Base-by-base conservation (phyloP, 2,329 filamentous ascomycete species). In the Aspergillus pseudoviridinutans region DNA sequence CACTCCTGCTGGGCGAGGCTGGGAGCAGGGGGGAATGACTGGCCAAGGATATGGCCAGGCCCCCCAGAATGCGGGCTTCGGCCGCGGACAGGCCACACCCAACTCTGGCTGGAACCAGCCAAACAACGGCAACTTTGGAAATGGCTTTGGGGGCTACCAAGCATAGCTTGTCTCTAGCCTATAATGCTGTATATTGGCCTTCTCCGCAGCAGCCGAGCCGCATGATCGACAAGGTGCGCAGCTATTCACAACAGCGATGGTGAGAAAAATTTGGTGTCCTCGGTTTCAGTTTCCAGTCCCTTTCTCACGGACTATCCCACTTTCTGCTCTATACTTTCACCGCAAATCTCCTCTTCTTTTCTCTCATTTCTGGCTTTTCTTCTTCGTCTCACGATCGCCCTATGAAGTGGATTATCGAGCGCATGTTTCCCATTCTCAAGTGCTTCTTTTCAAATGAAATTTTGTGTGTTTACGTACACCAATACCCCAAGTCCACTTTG, bases 41-140 rank as follows among this genome's bases (percentile, higher is more conserved):
- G 74, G 70, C 50, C 77, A 79, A 63, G 74, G 73, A 71, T 92
- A 87, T 68, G 83, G 81, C 58, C 77, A 88, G 82, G 69, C 87
- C 81, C 62, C 88, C 84, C 80, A 79, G 65, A 94, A 88, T 71
- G 89, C 90, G 66, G 91, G 91, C 60, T 96, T 92, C 71, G 91
- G 90, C 61, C 90, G 91, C 71, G 91, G 90, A 63, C 82, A 82
- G 61, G 82, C 82, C 61, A 76, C 79, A 56, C 79, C 81, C 64
- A 75, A 75, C 54, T 70, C 74, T 61, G 80, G 81, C 68, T 84
- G 82, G 79, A 79, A 78, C 59, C 80, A 82, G 68, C 80, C 80
- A 56, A 74, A 71, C 63, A 77, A 74, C 62, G 71, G 71, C 59
- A 79, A 77, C 58, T 80, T 79, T 64, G 78, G 78, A 63, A 84